Conservation (phyloP, 192 early-diverging fungal genomes). For the Podila epigama region DNA sequence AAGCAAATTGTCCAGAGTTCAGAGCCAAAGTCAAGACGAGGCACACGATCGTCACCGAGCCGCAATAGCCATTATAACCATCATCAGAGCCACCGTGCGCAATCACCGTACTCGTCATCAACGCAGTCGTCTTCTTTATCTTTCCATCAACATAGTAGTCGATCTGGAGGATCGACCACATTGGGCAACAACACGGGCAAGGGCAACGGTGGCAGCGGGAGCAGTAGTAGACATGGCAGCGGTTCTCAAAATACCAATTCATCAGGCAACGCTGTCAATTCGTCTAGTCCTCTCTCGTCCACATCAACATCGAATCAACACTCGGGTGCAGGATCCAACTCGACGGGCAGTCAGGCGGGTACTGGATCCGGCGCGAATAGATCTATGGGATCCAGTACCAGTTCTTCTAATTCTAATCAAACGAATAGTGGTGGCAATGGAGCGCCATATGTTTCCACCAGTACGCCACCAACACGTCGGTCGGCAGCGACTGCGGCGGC, state of each 20-base stretch:
- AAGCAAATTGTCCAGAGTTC: constrained; percentile 42
- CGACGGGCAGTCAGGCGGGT: no score
- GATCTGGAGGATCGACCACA: background rate
- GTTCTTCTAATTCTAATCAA: background rate
- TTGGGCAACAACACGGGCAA: no score
- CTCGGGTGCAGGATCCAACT: no score
- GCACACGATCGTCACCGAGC: constrained; percentile 36
- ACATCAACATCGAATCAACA: background rate
- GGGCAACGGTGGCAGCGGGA: no score
- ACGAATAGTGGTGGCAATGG: background rate
- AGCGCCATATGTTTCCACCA: no score
- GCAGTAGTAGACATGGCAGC: no score
- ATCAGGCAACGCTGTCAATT: no score
- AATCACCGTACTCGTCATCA: constrained; percentile 8
- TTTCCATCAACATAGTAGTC: no score
- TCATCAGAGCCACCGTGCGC: constrained; percentile 2
- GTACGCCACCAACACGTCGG: constrained; percentile 27
- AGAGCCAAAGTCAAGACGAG: constrained; percentile 36
- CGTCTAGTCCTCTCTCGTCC: background rate
- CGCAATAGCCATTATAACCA: background rate
- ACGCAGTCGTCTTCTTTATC: background rate
- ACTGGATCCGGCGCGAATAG: no score
- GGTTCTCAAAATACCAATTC: no score
- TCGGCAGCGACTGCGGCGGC: constrained; percentile 42
- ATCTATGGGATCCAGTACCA: background rate